A percentile compares a stretch with the other conserved stretches of the same genome.
phyloP scores from a whole-genome alignment of 257 asterid genomes.

The Gentiana dahurica region DNA sequence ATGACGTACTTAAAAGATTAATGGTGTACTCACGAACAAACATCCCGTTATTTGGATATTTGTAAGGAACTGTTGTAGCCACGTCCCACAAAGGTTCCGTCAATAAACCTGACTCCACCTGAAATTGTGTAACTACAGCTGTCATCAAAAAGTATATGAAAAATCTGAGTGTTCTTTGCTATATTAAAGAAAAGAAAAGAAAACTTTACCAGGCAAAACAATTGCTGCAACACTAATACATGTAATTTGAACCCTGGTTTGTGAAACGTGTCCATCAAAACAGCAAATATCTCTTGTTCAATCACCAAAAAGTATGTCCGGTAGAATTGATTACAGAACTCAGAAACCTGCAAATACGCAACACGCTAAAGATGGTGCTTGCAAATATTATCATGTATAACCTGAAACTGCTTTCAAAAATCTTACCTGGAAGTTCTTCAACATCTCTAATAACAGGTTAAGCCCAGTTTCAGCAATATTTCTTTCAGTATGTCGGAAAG shows the following conservation, averaged over 20 bases:
- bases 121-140: conserved; percentile 10
- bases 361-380: conserved; percentile 12
- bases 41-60: conserved; percentile 61
- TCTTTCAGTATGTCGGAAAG: conserved; percentile 97
- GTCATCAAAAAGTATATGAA: conserved; percentile 9
- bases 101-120: conserved; percentile 67
- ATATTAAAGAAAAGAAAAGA: not conserved
- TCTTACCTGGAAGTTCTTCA: conserved; percentile 84
- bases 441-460: conserved; percentile 79
- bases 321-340: conserved; percentile 82
- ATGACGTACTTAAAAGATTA: conserved; percentile 77
- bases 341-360: conserved; percentile 48
- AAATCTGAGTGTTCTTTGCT: conserved; percentile 6
- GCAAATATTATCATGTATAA: not conserved
- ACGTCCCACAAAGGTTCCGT: conserved; percentile 87
- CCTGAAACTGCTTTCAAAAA: not conserved
- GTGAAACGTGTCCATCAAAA: conserved; percentile 86
- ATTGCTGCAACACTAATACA: conserved; percentile 73
- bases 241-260: conserved; percentile 97
- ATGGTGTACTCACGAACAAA: conserved; percentile 82
- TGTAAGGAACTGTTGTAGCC: conserved; percentile 50
- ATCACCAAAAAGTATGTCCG: conserved; percentile 68
- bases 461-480: conserved; percentile 99
- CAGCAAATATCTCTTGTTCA: conserved; percentile 95
- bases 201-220: conserved; percentile 68